Percentiles rank a stretch among this genome's conserved stretches.
These are phyloP conservation scores for Rhodotorula sp. DNA, from an alignment of 1,284 basidiomycete genomes.

Conservation along the genomic window DNA sequence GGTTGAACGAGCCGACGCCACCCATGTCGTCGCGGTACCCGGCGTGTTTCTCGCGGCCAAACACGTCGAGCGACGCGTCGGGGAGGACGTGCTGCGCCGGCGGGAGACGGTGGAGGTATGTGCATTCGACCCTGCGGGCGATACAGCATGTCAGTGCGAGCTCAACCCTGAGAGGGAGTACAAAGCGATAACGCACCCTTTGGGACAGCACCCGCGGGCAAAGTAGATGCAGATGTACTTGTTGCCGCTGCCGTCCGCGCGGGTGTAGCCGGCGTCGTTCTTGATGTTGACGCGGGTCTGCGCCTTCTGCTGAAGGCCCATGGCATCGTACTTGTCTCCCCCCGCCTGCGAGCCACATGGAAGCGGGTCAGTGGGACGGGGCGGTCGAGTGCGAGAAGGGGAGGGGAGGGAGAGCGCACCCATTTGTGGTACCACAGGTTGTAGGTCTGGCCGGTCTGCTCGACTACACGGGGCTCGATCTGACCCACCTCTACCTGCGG, in stretches of 20 bases:
- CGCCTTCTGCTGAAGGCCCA: slow-evolving; percentile 87
- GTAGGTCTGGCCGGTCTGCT: slow-evolving; percentile 71
- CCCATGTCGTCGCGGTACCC: slow-evolving; percentile 99
- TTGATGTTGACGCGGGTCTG: slow-evolving; percentile 88
- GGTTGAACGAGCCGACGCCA: slow-evolving; percentile 92
- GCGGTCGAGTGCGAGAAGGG: not conserved
- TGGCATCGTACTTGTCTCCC: slow-evolving; percentile 88
- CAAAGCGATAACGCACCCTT: slow-evolving; percentile 60
- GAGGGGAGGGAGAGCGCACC: slow-evolving; percentile 58
- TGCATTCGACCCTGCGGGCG: slow-evolving; percentile 74
- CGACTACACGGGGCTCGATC: slow-evolving; percentile 80
- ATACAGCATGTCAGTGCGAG: not conserved
- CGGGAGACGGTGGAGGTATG: slow-evolving; percentile 86
- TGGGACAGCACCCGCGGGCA: slow-evolving; percentile 92
- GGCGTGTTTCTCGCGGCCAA: slow-evolving; percentile 93
- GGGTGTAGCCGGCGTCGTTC: slow-evolving; percentile 86
- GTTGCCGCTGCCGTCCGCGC: slow-evolving; percentile 85
- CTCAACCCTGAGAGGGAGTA: too few species aligned
- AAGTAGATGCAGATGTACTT: slow-evolving; percentile 96
- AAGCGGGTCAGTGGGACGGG: not conserved
- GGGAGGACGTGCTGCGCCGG: slow-evolving; percentile 69
- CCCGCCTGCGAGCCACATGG: slow-evolving; percentile 53
- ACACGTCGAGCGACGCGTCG: slow-evolving; percentile 93
- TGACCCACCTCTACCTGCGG: slow-evolving; percentile 73
- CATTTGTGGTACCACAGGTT: slow-evolving; percentile 99